Percentiles rank a stretch among this genome's conserved stretches.
These are phyloP conservation scores for Colletotrichum echinochloae DNA, from an alignment of 2,329 filamentous ascomycete species.

Conservation along the genomic window DNA sequence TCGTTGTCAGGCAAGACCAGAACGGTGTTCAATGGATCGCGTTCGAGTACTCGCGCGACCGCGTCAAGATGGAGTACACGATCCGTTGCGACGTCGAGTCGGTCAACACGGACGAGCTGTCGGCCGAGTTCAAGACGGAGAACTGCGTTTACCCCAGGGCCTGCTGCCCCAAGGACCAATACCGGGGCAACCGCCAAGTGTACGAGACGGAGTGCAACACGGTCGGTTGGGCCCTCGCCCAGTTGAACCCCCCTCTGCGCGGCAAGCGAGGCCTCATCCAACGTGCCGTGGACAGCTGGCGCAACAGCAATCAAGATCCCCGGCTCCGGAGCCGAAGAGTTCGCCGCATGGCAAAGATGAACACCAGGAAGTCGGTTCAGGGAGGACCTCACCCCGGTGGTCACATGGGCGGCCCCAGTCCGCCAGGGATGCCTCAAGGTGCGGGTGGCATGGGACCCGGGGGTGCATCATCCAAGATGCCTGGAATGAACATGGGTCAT, in stretches of 20 bases:
- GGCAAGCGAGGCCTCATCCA: slow-evolving; percentile 97
- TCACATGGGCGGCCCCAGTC: slow-evolving; percentile 76
- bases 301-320: slow-evolving; percentile 98
- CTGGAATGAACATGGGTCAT: slow-evolving; percentile 75
- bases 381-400: slow-evolving; percentile 66
- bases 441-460: slow-evolving; percentile 72
- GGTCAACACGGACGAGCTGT: slow-evolving; percentile 88
- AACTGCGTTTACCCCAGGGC: slow-evolving; percentile 98
- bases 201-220: slow-evolving; percentile 99
- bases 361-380: slow-evolving; percentile 80
- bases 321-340: slow-evolving; percentile 91
- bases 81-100: slow-evolving; percentile 98
- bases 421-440: slow-evolving; percentile 72
- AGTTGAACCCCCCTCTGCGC: slow-evolving; percentile 89
- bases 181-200: slow-evolving; percentile 92
- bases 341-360: slow-evolving; percentile 95
- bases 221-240: slow-evolving; percentile 98
- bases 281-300: slow-evolving; percentile 96
- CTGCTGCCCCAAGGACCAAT: slow-evolving; percentile 94
- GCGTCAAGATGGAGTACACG: slow-evolving; percentile 99
- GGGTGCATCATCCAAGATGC: slow-evolving; percentile 70
- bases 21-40: slow-evolving; percentile 99
- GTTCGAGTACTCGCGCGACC: slow-evolving; percentile 96
- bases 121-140: slow-evolving; percentile 92
- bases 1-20: slow-evolving; percentile 93